Percentiles rank a stretch among this genome's conserved stretches.
These are phyloP conservation scores for Cochlearia excelsa DNA, from an alignment of 345 rosid species.

Conservation along the genomic window DNA sequence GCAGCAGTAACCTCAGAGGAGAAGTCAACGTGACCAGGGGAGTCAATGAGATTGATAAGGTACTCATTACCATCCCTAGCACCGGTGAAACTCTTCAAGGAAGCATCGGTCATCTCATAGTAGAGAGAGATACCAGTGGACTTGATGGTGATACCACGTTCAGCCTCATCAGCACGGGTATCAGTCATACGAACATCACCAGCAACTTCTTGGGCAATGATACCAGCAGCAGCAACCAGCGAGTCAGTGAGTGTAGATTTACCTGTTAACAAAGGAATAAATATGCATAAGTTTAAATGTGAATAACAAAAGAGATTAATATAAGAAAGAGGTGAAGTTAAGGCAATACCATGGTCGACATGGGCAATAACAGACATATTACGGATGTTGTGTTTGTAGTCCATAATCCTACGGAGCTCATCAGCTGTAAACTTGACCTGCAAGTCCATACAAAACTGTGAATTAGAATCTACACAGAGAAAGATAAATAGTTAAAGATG, in stretches of 20 bases:
- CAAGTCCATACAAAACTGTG: background rate
- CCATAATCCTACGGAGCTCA: constrained; percentile 40
- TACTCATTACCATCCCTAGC: constrained; percentile 67
- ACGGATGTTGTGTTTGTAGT: constrained; percentile 36
- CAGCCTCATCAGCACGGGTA: constrained; percentile 82
- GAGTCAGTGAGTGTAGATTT: constrained; percentile 84
- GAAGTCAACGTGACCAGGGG: constrained; percentile 84
- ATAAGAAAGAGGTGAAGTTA: background rate
- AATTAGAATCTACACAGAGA: background rate
- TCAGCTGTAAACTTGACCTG: constrained; percentile 40
- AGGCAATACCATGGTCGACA: constrained; percentile 31
- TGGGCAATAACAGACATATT: constrained; percentile 41
- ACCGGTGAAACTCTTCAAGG: constrained; percentile 62
- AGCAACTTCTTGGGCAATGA: constrained; percentile 84
- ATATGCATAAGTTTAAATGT: background rate
- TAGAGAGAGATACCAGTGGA: constrained; percentile 84
- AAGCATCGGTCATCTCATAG: constrained; percentile 54
- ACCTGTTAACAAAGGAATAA: constrained; percentile 38
- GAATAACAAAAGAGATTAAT: too few relatives aligned
- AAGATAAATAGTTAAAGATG: background rate
- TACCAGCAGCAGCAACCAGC: constrained; percentile 93
- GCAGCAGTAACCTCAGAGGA: constrained; percentile 91
- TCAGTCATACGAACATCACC: constrained; percentile 95
- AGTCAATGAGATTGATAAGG: constrained; percentile 76
- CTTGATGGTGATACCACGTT: constrained; percentile 83